Conservation (phyloP, 805 yeast genomes). For the Jamesozyma spencerorum region DNA sequence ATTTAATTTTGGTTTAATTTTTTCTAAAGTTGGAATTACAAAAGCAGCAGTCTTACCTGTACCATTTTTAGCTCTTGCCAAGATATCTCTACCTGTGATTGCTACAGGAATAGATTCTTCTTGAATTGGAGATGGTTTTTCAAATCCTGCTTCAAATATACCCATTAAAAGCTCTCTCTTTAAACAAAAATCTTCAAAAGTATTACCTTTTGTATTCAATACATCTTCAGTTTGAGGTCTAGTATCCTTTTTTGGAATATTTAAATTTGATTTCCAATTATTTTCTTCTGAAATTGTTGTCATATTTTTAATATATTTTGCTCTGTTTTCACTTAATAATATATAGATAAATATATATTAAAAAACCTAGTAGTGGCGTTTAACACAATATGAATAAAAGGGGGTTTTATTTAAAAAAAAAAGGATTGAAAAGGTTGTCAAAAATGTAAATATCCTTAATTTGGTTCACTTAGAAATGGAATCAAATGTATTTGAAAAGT, state of each 20-base stretch:
- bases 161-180: conserved; percentile 96
- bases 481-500: too few relatives aligned
- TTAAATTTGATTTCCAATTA: conserved; percentile 71
- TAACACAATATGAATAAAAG: too few relatives aligned
- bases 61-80: conserved; percentile 97
- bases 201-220: conserved; percentile 76
- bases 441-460: too few relatives aligned
- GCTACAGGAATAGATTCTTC: conserved; percentile 96
- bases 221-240: conserved; percentile 98
- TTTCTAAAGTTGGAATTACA: conserved; percentile 86
- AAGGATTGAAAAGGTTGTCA: too few relatives aligned
- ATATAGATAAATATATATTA: too few relatives aligned
- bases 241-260: conserved; percentile 75
- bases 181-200: conserved; percentile 85
- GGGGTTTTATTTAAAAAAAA: too few relatives aligned
- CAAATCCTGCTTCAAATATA: conserved; percentile 97
- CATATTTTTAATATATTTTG: background rate
- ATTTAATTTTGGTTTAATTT: conserved; percentile 70
- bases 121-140: conserved; percentile 95
- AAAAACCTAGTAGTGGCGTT: too few relatives aligned
- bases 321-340: too few relatives aligned
- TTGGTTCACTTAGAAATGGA: too few relatives aligned
- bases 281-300: conserved; percentile 4
- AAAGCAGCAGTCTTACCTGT: conserved; percentile 98
- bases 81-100: conserved; percentile 85